Conservation (phyloP, 352 stramenopile genomes). For the Globisporangium polare region DNA sequence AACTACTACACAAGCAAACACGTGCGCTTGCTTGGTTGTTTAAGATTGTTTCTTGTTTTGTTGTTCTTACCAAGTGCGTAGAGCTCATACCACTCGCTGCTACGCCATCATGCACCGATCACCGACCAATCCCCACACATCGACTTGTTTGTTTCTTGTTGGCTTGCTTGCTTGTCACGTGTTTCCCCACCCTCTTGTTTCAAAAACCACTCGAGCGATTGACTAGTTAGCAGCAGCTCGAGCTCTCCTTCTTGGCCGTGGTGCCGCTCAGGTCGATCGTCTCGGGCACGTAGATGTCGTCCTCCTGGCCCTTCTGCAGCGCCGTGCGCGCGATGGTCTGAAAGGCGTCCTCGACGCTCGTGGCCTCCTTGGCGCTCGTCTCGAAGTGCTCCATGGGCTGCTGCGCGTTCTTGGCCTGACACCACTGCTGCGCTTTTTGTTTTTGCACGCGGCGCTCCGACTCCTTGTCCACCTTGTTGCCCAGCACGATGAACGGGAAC, state of each 20-base stretch:
- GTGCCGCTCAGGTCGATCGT: slow-evolving; percentile 83
- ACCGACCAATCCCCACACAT: neutral
- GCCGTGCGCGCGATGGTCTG: slow-evolving; percentile 89
- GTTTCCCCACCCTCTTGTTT: neutral
- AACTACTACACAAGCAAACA: neutral
- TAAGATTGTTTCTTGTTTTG: neutral
- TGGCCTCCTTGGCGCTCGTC: slow-evolving; percentile 96
- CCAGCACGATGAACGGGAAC: slow-evolving; percentile 98
- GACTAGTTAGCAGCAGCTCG: slow-evolving; percentile 59
- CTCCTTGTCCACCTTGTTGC: slow-evolving; percentile 98
- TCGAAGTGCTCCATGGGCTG: slow-evolving; percentile 96
- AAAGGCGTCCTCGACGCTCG: slow-evolving; percentile 97
- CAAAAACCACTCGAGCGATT: neutral
- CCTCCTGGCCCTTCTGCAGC: slow-evolving; percentile 82
- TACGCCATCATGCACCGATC: slow-evolving; percentile 2
- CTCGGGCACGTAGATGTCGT: slow-evolving; percentile 86
- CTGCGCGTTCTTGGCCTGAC: slow-evolving; percentile 78
- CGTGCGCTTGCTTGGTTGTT: neutral
- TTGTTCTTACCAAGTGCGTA: neutral
- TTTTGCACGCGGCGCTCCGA: slow-evolving; percentile 81
- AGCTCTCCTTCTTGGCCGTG: slow-evolving; percentile 62
- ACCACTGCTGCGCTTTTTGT: slow-evolving; percentile 93
- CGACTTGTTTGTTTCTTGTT: slow-evolving; percentile 4
- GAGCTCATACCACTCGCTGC: neutral
- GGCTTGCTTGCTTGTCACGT: slow-evolving; percentile 2